Base-by-base conservation (phyloP, 202 grass and related monocot species). In the Elaeis oleifera region DNA sequence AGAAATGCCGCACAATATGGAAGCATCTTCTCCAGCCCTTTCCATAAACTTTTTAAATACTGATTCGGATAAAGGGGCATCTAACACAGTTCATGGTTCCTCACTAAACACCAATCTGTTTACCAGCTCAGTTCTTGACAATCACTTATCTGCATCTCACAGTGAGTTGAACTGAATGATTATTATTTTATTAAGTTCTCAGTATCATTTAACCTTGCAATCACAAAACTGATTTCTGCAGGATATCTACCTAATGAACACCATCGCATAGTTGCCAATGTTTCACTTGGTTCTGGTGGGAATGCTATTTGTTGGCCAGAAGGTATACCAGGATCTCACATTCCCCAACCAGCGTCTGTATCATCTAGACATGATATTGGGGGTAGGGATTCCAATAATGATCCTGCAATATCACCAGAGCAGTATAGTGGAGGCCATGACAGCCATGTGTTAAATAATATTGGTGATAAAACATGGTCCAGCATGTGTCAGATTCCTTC, bases 191-290 rank as follows among this genome's bases (percentile, higher is more conserved):
- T 15, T 24, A 54, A 19, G 4, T 19, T 39, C 7, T 68, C 0
- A 19, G 16, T 18, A 18, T 54, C 20, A 5, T 67, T 54, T 14
- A 32, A 18, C 14, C 54, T 51, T 17, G 20, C 32, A 36, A 54
- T 56, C 9, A 56, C 21, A 20, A 23, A 32, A 39, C 6, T 68
- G 52, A 27, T 16, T 4, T 54, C 28, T 39, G 26, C 51, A 68
- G 65, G 65, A 44, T 68, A 55, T 68, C 31, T 68, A 39, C 65
- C 65, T 39, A 68, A 68, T 68, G 65, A 68, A 18, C 65, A 68
- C 20, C 65, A 68, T 36, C 50, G 65, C 6, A 28, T 68, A 54
- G 65, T 68, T 21, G 65, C 51, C 18, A 24, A 39, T 68, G 52
- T 50, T 54, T 68, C 65, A 36, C 27, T 55, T 68, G 52, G 20